A percentile compares a stretch with the other conserved stretches of the same genome.
These are phyloP conservation scores for Barnettozyma sp. DNA, from an alignment of 805 yeast genomes.

Conservation along the genomic window DNA sequence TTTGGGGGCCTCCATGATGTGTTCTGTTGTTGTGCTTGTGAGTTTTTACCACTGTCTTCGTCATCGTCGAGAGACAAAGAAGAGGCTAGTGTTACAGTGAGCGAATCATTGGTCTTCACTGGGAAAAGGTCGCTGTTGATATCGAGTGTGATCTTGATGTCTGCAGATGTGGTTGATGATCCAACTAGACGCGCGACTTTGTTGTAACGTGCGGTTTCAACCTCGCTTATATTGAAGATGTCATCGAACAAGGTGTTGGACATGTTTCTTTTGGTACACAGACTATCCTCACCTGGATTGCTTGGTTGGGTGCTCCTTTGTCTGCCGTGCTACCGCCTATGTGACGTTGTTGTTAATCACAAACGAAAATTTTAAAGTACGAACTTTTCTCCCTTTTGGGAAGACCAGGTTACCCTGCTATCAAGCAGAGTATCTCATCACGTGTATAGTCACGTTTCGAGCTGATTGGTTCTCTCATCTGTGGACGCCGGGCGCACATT, in stretches of 20 bases:
- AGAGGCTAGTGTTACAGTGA: constrained; percentile 83
- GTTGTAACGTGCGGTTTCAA: constrained; percentile 86
- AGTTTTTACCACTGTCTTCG: too few relatives aligned
- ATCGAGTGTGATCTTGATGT: constrained; percentile 79
- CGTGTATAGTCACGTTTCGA: too few relatives aligned
- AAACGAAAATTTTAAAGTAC: too few relatives aligned
- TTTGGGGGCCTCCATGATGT: constrained; percentile 54
- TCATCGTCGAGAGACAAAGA: constrained; percentile 51
- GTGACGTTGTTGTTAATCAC: too few relatives aligned
- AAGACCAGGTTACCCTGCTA: too few relatives aligned
- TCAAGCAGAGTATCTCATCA: too few relatives aligned
- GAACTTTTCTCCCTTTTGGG: too few relatives aligned
- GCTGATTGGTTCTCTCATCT: too few relatives aligned
- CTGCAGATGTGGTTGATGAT: constrained; percentile 72
- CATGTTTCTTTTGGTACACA: constrained; percentile 34
- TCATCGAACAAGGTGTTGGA: constrained; percentile 85
- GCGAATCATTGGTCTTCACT: constrained; percentile 62
- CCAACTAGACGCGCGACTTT: constrained; percentile 87
- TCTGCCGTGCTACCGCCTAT: too few relatives aligned
- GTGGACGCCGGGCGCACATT: too few relatives aligned
- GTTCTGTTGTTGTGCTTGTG: constrained; percentile 37
- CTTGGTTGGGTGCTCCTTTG: too few relatives aligned
- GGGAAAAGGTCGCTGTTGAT: constrained; percentile 91
- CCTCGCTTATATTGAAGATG: constrained; percentile 76
- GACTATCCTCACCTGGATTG: too few relatives aligned